Percentiles rank a stretch among this genome's conserved stretches.
Conservation (phyloP, 78 protist species). For the Dictyostelium citrinum region DNA sequence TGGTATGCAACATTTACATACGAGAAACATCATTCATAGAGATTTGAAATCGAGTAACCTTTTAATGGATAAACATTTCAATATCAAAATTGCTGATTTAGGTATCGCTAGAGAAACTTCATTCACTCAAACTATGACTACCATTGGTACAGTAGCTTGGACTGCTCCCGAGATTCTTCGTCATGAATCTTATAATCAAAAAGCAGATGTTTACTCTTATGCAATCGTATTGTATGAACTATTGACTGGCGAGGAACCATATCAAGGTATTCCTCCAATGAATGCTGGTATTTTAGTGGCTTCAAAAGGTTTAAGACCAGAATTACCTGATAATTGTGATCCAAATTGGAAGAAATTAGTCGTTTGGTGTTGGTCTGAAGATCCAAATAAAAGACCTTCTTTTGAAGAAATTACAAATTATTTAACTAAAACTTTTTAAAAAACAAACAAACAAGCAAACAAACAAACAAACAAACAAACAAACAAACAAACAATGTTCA, state of each 20-base stretch:
- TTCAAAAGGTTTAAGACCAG: conserved; percentile 52
- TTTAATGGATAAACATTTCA: conserved; percentile 75
- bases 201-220: conserved; percentile 70
- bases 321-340: conserved; percentile 68
- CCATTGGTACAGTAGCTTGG: conserved; percentile 80
- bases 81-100: conserved; percentile 60
- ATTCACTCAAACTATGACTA: conserved; percentile 76
- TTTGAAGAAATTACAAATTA: conserved; percentile 63
- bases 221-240: conserved; percentile 61
- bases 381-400: conserved; percentile 71
- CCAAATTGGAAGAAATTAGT: conserved; percentile 75
- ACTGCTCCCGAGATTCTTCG: conserved; percentile 74
- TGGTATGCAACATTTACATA: conserved; percentile 63
- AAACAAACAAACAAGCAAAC: background rate
- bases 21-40: conserved; percentile 73
- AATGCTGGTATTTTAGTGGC: conserved; percentile 75
- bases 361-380: conserved; percentile 73
- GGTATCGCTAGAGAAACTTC: conserved; percentile 75
- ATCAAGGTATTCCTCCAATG: conserved; percentile 74
- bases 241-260: conserved; percentile 75
- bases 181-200: conserved; percentile 66
- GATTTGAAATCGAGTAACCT: conserved; percentile 79
- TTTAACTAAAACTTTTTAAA: conserved; percentile 61
- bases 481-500: no score
- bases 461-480: background rate